Evolutionary conservation across 2,329 filamentous ascomycete genomes (phyloP).

Genomic region (Paracorniculantispora psalliotae): DNA sequence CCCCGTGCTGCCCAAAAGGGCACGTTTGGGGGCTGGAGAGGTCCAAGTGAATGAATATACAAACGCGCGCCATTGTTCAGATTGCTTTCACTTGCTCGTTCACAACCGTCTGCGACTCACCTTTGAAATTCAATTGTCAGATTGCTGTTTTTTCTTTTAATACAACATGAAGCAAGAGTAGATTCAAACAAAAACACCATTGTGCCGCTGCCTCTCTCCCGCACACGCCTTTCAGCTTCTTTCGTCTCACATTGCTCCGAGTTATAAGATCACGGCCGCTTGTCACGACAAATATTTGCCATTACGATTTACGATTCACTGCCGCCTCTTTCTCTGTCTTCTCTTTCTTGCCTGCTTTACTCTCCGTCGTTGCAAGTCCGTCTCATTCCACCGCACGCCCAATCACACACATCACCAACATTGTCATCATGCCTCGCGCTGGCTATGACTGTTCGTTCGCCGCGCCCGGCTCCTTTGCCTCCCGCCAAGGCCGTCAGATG

Average conservation of each 20-base stretch:
- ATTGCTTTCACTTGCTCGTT: constrained; percentile 5
- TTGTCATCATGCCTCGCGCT: neutral
- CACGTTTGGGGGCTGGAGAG: neutral
- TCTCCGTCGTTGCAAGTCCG: neutral
- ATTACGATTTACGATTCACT: neutral
- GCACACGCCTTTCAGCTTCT: neutral
- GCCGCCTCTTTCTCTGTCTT: neutral
- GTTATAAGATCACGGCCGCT: neutral
- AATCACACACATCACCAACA: neutral
- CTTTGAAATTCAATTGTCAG: neutral
- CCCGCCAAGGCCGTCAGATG: constrained; percentile 2
- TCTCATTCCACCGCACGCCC: neutral
- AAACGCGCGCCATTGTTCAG: neutral
- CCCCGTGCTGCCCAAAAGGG: neutral
- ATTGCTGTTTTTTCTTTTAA: neutral
- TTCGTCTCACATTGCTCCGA: neutral
- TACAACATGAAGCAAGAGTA: constrained; percentile 1
- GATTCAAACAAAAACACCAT: neutral
- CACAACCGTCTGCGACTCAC: neutral
- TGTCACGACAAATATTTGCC: neutral
- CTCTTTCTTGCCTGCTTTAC: neutral
- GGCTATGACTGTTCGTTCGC: constrained; percentile 12
- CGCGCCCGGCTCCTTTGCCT: constrained; percentile 9
- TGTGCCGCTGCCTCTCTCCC: neutral
- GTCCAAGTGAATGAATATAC: neutral